Conservation (phyloP, 805 yeast species). For the Pichia thaimueangensis region DNA sequence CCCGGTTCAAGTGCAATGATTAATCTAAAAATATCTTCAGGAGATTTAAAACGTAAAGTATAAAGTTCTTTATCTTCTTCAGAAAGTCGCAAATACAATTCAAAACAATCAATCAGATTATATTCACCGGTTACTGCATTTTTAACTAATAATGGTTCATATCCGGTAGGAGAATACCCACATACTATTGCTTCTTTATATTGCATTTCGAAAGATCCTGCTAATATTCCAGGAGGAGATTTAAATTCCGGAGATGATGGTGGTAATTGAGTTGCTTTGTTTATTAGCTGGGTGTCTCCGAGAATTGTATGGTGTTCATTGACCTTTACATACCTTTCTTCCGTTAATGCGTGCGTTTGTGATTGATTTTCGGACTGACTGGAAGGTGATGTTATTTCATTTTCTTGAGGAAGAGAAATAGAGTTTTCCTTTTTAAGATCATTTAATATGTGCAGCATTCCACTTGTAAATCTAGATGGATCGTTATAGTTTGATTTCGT, state of each 20-base stretch:
- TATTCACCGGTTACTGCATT: constrained; percentile 4
- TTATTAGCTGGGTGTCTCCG: no score
- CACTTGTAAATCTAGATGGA: no score
- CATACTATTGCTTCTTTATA: constrained; percentile 2
- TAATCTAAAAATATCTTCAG: neutral
- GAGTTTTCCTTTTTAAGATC: no score
- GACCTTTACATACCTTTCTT: no score
- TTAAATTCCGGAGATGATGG: no score
- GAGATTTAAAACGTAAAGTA: constrained; percentile 3
- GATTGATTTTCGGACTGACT: neutral
- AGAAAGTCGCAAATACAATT: constrained; percentile 9
- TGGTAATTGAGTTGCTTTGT: no score
- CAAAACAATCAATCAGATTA: constrained; percentile 11
- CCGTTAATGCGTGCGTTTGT: neutral
- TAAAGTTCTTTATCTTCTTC: neutral
- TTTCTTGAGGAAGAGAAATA: no score
- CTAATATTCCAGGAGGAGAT: no score
- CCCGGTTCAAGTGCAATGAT: neutral
- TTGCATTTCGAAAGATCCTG: no score
- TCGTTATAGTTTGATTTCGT: no score
- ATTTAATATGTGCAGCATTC: no score
- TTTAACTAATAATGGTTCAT: constrained; percentile 3
- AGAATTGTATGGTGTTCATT: no score
- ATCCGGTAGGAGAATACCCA: constrained; percentile 11
- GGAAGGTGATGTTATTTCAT: neutral